These are phyloP conservation scores for Ceratopteris richardii DNA, from an alignment of 75 land plant genomes.

Conservation along the genomic window DNA sequence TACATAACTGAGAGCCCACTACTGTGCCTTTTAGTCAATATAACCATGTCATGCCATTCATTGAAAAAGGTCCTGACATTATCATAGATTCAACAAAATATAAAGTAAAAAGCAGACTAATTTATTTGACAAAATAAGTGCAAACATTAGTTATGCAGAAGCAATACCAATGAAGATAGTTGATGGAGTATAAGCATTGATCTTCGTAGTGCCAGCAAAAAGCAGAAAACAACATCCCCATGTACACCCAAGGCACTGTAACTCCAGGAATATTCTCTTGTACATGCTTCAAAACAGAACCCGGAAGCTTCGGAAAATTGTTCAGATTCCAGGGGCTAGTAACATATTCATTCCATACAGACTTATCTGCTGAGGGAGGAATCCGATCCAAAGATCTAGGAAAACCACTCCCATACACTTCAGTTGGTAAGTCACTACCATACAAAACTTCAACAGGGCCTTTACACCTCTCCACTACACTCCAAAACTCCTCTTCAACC, in stretches of 20 bases:
- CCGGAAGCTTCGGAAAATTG: conserved; percentile 83
- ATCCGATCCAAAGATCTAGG: conserved; percentile 47
- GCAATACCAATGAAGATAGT: conserved; percentile 88
- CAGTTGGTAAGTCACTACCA: conserved; percentile 94
- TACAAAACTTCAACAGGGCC: conserved; percentile 89
- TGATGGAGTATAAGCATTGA: conserved; percentile 97
- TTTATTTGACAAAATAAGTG: too few relatives aligned
- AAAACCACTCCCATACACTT: conserved; percentile 89
- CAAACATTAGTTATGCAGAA: too few relatives aligned
- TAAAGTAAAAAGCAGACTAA: too few relatives aligned
- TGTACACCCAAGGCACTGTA: conserved; percentile 95
- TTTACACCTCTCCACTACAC: conserved; percentile 71
- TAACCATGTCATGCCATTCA: too few relatives aligned
- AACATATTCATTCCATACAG: conserved; percentile 52
- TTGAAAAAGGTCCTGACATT: too few relatives aligned
- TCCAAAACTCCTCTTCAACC: conserved; percentile 84
- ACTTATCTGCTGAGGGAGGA: conserved; percentile 38
- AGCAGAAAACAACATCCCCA: conserved; percentile 96
- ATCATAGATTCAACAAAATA: too few relatives aligned
- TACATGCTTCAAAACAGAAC: conserved; percentile 77
- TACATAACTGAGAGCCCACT: too few relatives aligned
- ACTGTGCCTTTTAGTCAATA: too few relatives aligned
- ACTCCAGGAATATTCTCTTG: conserved; percentile 88
- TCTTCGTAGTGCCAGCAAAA: conserved; percentile 99
- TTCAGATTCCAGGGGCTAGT: conserved; percentile 92